Conservation (phyloP, 2,329 filamentous ascomycete genomes). For the Colletotrichum somersetense region DNA sequence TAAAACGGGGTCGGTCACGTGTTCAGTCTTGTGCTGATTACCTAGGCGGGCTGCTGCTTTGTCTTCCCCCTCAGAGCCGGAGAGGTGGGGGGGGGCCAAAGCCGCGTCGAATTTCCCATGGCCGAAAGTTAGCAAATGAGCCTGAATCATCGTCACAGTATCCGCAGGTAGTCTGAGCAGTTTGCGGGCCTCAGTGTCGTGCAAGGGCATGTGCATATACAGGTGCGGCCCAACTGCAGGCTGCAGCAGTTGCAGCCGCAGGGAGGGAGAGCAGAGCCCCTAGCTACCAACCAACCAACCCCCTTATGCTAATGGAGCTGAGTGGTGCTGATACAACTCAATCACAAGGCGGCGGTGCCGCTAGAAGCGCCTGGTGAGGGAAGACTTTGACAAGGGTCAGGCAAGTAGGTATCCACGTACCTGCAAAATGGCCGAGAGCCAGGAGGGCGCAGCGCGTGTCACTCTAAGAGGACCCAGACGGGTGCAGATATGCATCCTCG, state of each 20-base stretch:
- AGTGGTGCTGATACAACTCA: neutral
- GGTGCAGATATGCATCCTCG: constrained; percentile 1
- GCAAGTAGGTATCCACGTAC: neutral
- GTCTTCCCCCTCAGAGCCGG: neutral
- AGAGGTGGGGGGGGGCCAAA: neutral
- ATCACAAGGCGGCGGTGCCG: neutral
- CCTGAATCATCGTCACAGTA: neutral
- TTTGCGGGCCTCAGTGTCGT: constrained; percentile 6
- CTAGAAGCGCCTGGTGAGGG: constrained; percentile 15
- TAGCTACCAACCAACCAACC: neutral
- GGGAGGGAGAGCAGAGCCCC: constrained; percentile 10
- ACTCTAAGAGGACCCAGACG: neutral
- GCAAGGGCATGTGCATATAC: constrained; percentile 14
- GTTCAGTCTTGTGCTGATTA: neutral
- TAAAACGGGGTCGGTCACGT: constrained; percentile 8
- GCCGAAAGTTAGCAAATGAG: neutral
- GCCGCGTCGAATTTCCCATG: neutral
- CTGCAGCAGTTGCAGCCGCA: constrained; percentile 28
- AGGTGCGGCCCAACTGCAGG: constrained; percentile 20
- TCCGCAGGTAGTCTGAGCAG: neutral
- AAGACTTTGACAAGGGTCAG: neutral
- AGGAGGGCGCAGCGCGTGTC: neutral
- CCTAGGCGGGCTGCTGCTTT: neutral
- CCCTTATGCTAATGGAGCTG: neutral
- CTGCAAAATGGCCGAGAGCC: neutral